phyloP scores from a whole-genome alignment of 2,329 filamentous ascomycete genomes.

The Alternaria triticina region DNA sequence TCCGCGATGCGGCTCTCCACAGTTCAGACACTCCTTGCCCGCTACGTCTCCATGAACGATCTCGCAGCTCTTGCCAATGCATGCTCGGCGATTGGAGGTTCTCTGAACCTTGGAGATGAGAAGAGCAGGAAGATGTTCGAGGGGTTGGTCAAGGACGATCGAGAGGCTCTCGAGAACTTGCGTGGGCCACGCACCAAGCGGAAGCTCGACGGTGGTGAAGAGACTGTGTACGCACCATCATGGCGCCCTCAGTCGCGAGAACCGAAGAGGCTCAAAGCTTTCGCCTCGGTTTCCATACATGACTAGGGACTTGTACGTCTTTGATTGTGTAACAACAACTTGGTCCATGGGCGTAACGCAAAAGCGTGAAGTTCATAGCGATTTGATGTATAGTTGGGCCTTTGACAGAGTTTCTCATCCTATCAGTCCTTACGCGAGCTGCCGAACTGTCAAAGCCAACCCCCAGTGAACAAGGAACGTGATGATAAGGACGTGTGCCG shows the following conservation, averaged over 20 bases:
- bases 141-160: background rate
- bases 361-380: background rate
- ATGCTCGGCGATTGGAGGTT: background rate
- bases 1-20: background rate
- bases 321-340: background rate
- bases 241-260: background rate
- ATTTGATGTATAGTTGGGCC: background rate
- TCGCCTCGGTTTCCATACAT: background rate
- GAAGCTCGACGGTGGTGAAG: background rate
- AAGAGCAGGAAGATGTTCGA: background rate
- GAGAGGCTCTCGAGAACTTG: background rate
- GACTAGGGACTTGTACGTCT: background rate
- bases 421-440: background rate
- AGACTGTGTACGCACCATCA: background rate
- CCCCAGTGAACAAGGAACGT: background rate
- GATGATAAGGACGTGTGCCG: background rate
- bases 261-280: background rate
- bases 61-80: background rate
- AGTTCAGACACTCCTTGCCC: background rate
- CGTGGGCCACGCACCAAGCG: background rate
- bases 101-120: background rate
- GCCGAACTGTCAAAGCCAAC: background rate
- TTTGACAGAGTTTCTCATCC: background rate
- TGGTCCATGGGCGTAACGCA: background rate
- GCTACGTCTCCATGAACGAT: background rate